Conservation (phyloP, 306 rosid genomes). For the Sphenostylis stenocarpa region DNA sequence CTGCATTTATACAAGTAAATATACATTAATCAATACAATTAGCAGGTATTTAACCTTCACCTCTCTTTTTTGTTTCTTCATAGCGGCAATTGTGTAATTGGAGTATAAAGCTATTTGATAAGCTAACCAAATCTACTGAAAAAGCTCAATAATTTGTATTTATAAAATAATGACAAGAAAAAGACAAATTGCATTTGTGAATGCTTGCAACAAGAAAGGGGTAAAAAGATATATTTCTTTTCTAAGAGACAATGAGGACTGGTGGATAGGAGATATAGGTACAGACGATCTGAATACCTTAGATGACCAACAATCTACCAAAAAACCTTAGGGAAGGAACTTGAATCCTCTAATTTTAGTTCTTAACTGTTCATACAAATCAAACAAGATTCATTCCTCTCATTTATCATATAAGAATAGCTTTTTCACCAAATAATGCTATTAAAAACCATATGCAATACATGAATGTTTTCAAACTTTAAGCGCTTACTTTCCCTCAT, state of each 20-base stretch:
- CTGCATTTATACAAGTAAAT: slow-evolving; percentile 47
- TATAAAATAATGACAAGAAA: not conserved
- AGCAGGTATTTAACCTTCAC: not conserved
- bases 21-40: not conserved
- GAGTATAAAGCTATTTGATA: not conserved
- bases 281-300: not conserved
- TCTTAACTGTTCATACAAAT: not conserved
- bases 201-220: not conserved
- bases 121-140: not conserved
- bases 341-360: not conserved
- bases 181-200: not conserved
- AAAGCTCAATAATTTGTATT: not conserved
- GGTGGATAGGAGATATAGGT: not conserved
- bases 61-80: not conserved
- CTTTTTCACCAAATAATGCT: not conserved
- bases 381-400: not conserved
- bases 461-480: not conserved
- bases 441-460: not conserved
- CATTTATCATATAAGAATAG: not conserved
- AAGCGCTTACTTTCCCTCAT: not conserved
- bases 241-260: not conserved
- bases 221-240: not conserved
- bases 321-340: not conserved
- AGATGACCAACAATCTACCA: not conserved
- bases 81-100: not conserved